phyloP scores from a whole-genome alignment of 179 eudicot species.

The Amaranthus tricolor region DNA sequence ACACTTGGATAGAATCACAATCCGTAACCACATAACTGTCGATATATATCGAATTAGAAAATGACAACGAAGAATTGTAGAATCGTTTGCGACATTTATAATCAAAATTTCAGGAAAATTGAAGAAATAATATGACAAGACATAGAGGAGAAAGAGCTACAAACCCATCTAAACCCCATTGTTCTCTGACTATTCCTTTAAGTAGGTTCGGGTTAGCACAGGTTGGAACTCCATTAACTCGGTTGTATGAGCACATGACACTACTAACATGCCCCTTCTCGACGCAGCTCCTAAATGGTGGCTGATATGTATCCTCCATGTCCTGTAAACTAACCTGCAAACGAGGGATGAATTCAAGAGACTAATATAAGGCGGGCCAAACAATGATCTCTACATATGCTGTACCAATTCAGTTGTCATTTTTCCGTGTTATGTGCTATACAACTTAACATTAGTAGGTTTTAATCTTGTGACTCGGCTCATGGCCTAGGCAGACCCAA shows the following conservation, averaged over 20 bases:
- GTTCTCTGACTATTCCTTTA: conserved; percentile 28
- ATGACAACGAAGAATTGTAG: background rate
- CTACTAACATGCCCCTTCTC: conserved; percentile 27
- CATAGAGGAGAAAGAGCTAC: background rate
- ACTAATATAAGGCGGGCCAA: too few relatives aligned
- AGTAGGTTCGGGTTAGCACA: conserved; percentile 47
- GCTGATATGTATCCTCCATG: conserved; percentile 29
- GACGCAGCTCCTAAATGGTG: conserved; percentile 26
- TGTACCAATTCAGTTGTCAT: background rate
- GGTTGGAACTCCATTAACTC: conserved; percentile 45
- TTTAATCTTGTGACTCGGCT: too few relatives aligned
- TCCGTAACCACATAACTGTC: conserved; percentile 25
- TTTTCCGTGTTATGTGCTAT: too few relatives aligned
- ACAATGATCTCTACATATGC: too few relatives aligned
- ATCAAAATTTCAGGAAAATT: background rate
- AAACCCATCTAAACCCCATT: conserved; percentile 43
- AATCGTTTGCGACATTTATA: background rate
- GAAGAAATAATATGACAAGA: background rate
- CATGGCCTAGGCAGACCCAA: too few relatives aligned
- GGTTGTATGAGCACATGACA: conserved; percentile 29
- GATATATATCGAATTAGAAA: background rate
- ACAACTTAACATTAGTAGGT: too few relatives aligned
- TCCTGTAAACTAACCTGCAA: conserved; percentile 21
- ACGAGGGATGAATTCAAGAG: too few relatives aligned
- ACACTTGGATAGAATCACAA: conserved; percentile 27